A percentile compares a stretch with the other conserved stretches of the same genome.
Conservation (phyloP, 306 rosid genomes). For the Calophaca sinica region DNA sequence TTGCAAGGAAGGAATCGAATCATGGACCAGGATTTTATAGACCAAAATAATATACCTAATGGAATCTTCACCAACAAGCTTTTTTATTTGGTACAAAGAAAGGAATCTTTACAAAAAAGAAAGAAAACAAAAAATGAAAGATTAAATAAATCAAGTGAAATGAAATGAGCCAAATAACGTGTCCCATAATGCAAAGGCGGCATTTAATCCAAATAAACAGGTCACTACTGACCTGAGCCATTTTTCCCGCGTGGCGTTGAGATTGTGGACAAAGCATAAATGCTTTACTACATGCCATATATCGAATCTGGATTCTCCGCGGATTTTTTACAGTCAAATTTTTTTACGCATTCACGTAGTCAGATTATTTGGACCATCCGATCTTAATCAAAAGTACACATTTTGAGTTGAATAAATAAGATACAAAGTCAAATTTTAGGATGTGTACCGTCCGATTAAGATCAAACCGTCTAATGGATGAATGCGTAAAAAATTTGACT, state of each 20-base stretch:
- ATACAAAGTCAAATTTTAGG: too few relatives aligned
- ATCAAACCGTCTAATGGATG: too few relatives aligned
- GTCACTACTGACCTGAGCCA: neutral
- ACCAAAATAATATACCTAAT: neutral
- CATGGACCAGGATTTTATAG: neutral
- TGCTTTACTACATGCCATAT: neutral
- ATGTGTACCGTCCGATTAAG: too few relatives aligned
- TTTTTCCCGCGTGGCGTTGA: conserved; percentile 25
- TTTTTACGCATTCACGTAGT: too few relatives aligned
- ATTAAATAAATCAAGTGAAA: neutral
- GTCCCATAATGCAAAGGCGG: conserved; percentile 32
- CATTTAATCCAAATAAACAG: conserved; percentile 48
- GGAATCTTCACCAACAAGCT: conserved; percentile 13
- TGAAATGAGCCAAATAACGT: neutral
- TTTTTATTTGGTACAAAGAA: neutral
- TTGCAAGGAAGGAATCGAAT: neutral
- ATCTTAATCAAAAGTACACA: too few relatives aligned
- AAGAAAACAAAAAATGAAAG: neutral
- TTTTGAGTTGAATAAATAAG: too few relatives aligned
- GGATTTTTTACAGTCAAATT: too few relatives aligned
- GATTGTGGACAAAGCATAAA: conserved; percentile 44
- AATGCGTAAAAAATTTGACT: too few relatives aligned
- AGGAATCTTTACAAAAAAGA: neutral
- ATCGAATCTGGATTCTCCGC: too few relatives aligned
- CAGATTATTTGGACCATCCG: too few relatives aligned